Evolutionary conservation across 2,329 filamentous ascomycete genomes (phyloP).

Genomic region (Sarocladium brachiariae): DNA sequence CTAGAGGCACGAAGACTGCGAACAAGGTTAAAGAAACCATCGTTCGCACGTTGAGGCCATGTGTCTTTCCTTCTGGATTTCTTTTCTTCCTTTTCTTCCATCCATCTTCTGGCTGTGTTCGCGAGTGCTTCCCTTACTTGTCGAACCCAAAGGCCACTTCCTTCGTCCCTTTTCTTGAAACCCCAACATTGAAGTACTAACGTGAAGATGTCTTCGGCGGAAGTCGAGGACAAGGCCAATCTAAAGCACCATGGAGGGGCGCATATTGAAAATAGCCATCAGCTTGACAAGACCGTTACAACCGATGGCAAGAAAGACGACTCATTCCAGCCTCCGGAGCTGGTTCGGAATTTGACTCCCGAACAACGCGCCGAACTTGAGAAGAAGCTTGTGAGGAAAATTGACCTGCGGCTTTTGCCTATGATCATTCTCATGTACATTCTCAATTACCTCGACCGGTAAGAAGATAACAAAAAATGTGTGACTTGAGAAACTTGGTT

Average conservation of each 20-base stretch:
- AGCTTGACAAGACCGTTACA: background rate
- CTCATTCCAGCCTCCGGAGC: slow-evolving; percentile 20
- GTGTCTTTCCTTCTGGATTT: background rate
- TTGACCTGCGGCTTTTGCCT: slow-evolving; percentile 54
- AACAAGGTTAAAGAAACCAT: background rate
- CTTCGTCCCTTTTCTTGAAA: background rate
- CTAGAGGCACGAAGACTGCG: background rate
- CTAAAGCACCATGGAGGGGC: background rate
- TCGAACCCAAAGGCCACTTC: background rate
- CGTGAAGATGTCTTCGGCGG: background rate
- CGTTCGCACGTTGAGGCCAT: background rate
- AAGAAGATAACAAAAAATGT: background rate
- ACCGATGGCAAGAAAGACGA: slow-evolving; percentile 3
- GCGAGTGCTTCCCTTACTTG: background rate
- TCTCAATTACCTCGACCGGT: slow-evolving; percentile 53
- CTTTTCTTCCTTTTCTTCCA: background rate
- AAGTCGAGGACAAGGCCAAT: background rate
- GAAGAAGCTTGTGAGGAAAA: slow-evolving; percentile 49
- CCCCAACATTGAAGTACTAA: background rate
- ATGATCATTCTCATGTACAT: slow-evolving; percentile 60
- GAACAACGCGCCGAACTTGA: slow-evolving; percentile 43
- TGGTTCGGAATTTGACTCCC: slow-evolving; percentile 32
- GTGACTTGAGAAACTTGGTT: background rate
- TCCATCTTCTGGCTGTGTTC: background rate
- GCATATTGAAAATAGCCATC: background rate